Percentiles rank a stretch among this genome's conserved stretches.
Conservation (phyloP, 1,284 basidiomycete genomes). For the Meripilus lineatus region DNA sequence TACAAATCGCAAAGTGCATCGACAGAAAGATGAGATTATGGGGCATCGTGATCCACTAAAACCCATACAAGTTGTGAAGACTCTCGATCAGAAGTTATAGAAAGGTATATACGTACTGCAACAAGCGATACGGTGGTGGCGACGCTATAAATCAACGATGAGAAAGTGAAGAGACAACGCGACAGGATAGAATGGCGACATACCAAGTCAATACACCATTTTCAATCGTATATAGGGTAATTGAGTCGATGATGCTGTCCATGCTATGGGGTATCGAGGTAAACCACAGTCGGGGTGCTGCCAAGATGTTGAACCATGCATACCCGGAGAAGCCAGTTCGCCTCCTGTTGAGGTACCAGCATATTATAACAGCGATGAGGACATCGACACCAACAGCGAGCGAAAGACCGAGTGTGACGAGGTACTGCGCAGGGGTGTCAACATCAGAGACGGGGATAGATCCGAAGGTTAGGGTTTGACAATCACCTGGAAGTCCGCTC, state of each 20-base stretch:
- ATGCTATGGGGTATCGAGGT: slow-evolving; percentile 28
- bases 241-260: slow-evolving; percentile 41
- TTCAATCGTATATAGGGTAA: slow-evolving; percentile 51
- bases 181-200: slow-evolving; percentile 8
- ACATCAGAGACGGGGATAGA: too few species aligned
- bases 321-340: slow-evolving; percentile 39
- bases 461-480: too few species aligned
- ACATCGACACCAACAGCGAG: slow-evolving; percentile 49
- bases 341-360: slow-evolving; percentile 39
- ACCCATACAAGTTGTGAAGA: not conserved
- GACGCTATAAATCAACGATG: slow-evolving; percentile 27
- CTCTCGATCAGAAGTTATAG: slow-evolving; percentile 12
- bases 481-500: too few species aligned
- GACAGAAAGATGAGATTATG: slow-evolving; percentile 42
- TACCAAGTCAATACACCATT: slow-evolving; percentile 49
- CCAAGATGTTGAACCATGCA: slow-evolving; percentile 3
- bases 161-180: not conserved
- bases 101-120: slow-evolving; percentile 30
- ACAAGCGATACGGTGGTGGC: slow-evolving; percentile 40
- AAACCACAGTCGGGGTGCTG: not conserved
- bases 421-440: slow-evolving; percentile 39
- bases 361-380: slow-evolving; percentile 45
- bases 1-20: slow-evolving; percentile 43
- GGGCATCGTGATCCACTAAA: slow-evolving; percentile 42
- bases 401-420: slow-evolving; percentile 50